Base-by-base conservation (phyloP, 768 basidiomycete genomes). In the Trametes cingulata region DNA sequence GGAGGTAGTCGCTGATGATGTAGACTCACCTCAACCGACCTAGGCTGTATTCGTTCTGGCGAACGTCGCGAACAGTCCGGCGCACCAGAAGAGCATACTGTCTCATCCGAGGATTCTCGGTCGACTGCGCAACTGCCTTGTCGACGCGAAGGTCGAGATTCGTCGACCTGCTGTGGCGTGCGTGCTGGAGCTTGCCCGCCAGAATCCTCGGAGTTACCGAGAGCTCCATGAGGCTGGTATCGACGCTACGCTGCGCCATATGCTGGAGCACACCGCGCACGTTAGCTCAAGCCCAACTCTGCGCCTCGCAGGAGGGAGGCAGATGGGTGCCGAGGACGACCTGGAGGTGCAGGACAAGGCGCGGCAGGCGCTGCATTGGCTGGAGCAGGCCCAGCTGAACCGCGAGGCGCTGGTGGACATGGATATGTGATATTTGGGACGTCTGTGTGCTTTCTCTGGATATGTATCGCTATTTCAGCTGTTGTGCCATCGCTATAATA, bases 31-130 rank as follows among this genome's bases (percentile, higher is more conserved):
- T 41, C n/a, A n/a, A n/a, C n/a, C 17, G 4, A 9, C n/a, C 24
- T 56, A 84, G 80, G 85, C 87, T 0, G 80, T 86, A 0, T 83
- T 76, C 67, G 73, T 84, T 2, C 79, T 91, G 0, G 86, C 86
- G 0, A 91, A 92, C 69, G 75, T 93, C 14, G 79, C 84, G 36
- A 90, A 91, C 68, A 85, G 85, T 37, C 70, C 75, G 2, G 69
- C 77, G 0, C 69, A 74, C 15, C 86, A 86, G 56, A 75, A 76
- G 40, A 71, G 75, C 22, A 81, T 92, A 35, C 74, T 86, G n/a
- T 66, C 74, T 0, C 78, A 85, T 57, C 74, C 81, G 0, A 73
- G 74, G 6, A 74, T 91, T 6, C 79, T 91, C 3, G 68, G 69
- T 12, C 77, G 82, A 1, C 73, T 92, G 0, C 82, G 82, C n/a